Evolutionary conservation across 352 stramenopile genomes (phyloP), one percentile per base, ranked within the genome.

Genomic region (Pythium insidiosum): DNA sequence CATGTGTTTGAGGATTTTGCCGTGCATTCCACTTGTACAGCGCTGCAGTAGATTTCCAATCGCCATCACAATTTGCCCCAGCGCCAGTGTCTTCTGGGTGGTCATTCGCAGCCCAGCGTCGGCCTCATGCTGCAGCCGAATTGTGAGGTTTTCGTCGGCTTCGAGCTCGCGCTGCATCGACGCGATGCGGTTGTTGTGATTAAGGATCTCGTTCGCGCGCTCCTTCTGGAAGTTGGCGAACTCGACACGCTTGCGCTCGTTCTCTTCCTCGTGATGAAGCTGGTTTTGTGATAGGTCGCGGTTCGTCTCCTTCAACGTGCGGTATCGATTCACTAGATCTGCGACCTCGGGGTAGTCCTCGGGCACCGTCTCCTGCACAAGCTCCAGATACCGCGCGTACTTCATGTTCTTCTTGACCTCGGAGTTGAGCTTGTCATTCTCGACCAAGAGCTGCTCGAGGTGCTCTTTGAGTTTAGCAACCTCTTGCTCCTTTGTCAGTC

Each of bases 321-420:
- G 83, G 63, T 95, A 96, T 9, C 88, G 77, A 37, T 96, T 96
- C 35, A 97, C 69, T 2, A 97, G 53, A 57, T 97, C 89, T 3
- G 73, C 76, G 9, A 97, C 79, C 55, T 97, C 90, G 0, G 87
- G 83, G 55, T 95, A 97, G 49, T 97, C 88, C 46, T 97, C 88
- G 0, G 84, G 80, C 7, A 92, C 70, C 5, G 73, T 72, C 48
- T 95, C 84, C 51, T 97, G 85, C 6, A 97, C 90, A 2, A 88
- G 58, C 49, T 95, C 78, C 9, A 96, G 53, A 49, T 94, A 97
- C 11, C 73, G 57, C 26, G 82, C 79, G 66, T 95, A 96, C 59
- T 94, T 95, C 43, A 87, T 56, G 34, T 89, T 90, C 50, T 72
- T 78, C 19, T 74, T 72, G 24, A 92, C 80, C 16, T 89, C 61